Conservation (phyloP, 2,329 filamentous ascomycete species). For the Epichloe festucae region DNA sequence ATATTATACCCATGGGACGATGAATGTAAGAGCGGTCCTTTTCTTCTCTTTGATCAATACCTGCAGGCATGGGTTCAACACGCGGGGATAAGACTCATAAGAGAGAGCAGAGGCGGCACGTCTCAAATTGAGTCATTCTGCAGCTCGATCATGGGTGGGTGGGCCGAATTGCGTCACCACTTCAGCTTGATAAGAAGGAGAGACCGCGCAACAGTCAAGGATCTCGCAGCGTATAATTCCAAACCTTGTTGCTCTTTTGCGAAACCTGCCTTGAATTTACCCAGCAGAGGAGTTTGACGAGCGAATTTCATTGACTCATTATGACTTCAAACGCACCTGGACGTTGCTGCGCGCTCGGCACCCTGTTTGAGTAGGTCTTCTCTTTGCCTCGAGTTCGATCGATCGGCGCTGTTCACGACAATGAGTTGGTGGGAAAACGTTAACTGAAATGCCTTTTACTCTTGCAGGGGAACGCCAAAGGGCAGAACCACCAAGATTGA, state of each 20-base stretch:
- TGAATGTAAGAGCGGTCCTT: background rate
- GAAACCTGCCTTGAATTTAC: background rate
- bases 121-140: too few species aligned
- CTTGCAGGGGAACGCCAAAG: constrained; percentile 31
- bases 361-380: constrained; percentile 38
- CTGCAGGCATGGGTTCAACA: too few species aligned
- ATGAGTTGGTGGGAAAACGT: background rate
- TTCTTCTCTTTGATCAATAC: background rate
- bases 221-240: background rate
- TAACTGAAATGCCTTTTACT: background rate
- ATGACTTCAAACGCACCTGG: constrained; percentile 43
- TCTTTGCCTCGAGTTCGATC: too few species aligned
- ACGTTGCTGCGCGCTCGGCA: constrained; percentile 38
- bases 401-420: too few species aligned
- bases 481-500: constrained; percentile 33
- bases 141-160: background rate
- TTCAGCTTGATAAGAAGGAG: background rate
- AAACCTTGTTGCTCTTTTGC: background rate
- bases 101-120: too few species aligned
- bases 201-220: background rate
- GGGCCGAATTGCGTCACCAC: background rate
- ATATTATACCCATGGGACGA: constrained; percentile 4
- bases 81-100: too few species aligned
- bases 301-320: background rate
- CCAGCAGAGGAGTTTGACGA: background rate